phyloP scores from a whole-genome alignment of 2,329 filamentous ascomycete genomes.

The Penicillium sp. region DNA sequence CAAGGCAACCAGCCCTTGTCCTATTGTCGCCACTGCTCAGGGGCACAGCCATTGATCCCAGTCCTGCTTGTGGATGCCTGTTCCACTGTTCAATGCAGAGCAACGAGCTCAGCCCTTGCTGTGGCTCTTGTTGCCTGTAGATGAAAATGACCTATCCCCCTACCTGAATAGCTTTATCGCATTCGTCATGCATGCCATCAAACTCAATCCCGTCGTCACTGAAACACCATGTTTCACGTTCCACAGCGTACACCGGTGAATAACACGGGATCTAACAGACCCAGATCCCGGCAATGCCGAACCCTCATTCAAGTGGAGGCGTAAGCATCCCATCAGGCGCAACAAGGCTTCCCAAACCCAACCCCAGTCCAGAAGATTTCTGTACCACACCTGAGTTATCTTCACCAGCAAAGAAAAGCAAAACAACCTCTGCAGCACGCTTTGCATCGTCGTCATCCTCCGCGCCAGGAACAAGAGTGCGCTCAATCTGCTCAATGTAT shows the following conservation, averaged over 20 bases:
- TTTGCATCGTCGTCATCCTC: constrained; percentile 34
- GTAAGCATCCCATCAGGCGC: constrained; percentile 21
- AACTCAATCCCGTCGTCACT: not conserved
- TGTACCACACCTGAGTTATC: not conserved
- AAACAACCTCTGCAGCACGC: constrained; percentile 33
- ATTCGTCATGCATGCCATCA: not conserved
- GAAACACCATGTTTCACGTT: not conserved
- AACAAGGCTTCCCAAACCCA: not conserved
- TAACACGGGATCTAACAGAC: not conserved
- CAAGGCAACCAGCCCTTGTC: constrained; percentile 11
- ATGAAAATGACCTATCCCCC: not conserved
- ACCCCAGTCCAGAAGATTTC: not conserved
- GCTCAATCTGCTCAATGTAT: constrained; percentile 25
- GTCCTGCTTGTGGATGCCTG: not conserved
- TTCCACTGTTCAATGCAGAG: not conserved
- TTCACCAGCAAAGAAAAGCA: constrained; percentile 32
- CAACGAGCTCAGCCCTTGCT: not conserved
- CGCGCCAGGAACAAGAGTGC: constrained; percentile 9
- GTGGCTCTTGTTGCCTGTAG: not conserved
- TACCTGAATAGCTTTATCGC: not conserved
- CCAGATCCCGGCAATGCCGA: not conserved
- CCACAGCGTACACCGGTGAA: not conserved
- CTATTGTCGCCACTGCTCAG: constrained; percentile 17
- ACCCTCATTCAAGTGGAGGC: constrained; percentile 18
- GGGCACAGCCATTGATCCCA: not conserved